A percentile compares a stretch with the other conserved stretches of the same genome.
Evolutionary conservation across 2,329 filamentous ascomycete species (phyloP).

Genomic region (Dothidotthia symphoricarpi): DNA sequence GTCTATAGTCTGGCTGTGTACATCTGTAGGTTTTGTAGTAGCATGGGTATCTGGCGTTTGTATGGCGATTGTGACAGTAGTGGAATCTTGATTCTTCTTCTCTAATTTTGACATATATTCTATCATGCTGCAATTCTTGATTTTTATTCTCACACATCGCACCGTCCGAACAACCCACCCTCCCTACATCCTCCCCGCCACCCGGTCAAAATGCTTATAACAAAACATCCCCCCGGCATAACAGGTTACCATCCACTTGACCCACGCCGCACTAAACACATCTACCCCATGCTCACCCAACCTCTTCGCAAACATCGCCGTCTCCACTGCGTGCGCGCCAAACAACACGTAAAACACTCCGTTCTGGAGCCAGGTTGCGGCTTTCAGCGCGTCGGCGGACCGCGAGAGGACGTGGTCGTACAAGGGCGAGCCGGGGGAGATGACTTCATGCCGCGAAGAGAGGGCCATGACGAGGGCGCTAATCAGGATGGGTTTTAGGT

Average conservation of each 20-base stretch:
- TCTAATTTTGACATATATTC: constrained; percentile 4
- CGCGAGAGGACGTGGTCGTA: constrained; percentile 14
- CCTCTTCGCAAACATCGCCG: constrained; percentile 17
- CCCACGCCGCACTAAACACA: constrained; percentile 17
- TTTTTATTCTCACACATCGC: not conserved
- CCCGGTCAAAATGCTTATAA: constrained; percentile 22
- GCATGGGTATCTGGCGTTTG: constrained; percentile 18
- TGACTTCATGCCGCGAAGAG: constrained; percentile 14
- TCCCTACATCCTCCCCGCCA: constrained; percentile 10
- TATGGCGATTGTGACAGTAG: constrained; percentile 3
- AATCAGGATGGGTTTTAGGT: constrained; percentile 22
- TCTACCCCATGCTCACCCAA: constrained; percentile 17
- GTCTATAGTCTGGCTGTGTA: constrained; percentile 5
- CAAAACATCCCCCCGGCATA: constrained; percentile 25
- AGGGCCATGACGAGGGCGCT: constrained; percentile 27
- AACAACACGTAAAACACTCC: constrained; percentile 26
- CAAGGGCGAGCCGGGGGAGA: constrained; percentile 19
- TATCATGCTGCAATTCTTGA: not conserved
- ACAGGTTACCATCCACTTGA: constrained; percentile 27
- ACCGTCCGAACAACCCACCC: too few relatives aligned
- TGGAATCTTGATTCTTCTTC: constrained; percentile 2
- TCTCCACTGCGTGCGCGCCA: constrained; percentile 22
- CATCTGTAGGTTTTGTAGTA: constrained; percentile 14
- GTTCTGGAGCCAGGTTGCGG: constrained; percentile 20
- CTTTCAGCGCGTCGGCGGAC: constrained; percentile 11